Base-by-base conservation (phyloP, 2,329 filamentous ascomycete genomes). In the Monosporascus sp. region DNA sequence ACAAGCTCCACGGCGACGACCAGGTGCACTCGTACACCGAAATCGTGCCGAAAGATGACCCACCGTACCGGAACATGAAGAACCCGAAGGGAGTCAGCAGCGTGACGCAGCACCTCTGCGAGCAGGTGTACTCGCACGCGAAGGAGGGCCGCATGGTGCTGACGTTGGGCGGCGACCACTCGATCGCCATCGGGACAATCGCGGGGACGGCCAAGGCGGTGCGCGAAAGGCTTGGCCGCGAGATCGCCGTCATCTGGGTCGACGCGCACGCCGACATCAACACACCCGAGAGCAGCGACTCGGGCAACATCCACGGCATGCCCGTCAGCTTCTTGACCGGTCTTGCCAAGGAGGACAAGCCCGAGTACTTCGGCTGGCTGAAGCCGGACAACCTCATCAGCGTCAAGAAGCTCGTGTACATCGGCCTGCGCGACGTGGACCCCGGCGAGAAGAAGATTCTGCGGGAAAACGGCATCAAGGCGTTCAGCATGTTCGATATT, bases 261-360 rank as follows among this genome's bases (percentile, higher is more conserved):
- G 94, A 99, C 73, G 94, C 94, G 26, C 94, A 99, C 73, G 88
- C 93, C 52, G 94, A 99, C 72, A 97, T 99, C 78, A 99, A 99
- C 76, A 91, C 90, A 1, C 94, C 93, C 51, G 92, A 97, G 81
- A 87, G 84, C 48, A 93, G 88, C 60, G 88, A 82, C 43, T 94
- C 88, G 61, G 94, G 94, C 36, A 97, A 97, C 74, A 88, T 99
- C 59, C 94, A 99, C 75, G 94, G 94, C 63, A 99, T 99, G 94
- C 94, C 94, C 2, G 89, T 97, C 38, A 85, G 90, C 3, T 99
- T 97, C 73, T 72, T 96, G 61, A 92, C 91, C 0, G 91, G 94
- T 1, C 77, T 99, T 53, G 90, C 92, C 46, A 84, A 76, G 61
- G 90, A 91, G 64, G 82, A 90, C 48, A 78, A 83, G 52, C 82